Base-by-base conservation (phyloP, 2,329 filamentous ascomycete species). In the Fusarium incarnatum region DNA sequence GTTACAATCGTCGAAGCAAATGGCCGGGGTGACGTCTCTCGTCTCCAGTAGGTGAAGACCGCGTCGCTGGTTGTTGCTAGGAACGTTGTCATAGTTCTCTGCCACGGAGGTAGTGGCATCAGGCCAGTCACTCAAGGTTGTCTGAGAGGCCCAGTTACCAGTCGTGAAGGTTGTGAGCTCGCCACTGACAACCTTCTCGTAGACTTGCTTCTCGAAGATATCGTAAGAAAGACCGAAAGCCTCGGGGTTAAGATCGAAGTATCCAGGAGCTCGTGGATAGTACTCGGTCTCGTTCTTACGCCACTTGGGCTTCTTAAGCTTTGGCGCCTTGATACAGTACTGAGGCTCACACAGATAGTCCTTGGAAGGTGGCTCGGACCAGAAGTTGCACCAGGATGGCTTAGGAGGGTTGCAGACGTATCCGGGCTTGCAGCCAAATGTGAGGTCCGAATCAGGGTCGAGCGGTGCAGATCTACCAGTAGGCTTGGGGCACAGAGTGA, bases 211-310 rank as follows among this genome's bases (percentile, higher is more conserved):
- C 22, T 83, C 82, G 64, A 91, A 92, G 20, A 92, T 89, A 44
- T 85, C 86, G 62, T 87, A 90, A 52, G 83, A 86, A 18, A 92
- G 80, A 7, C 89, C 90, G 61, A 92, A 93, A 0, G 83, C 83
- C 2, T 81, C 77, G 0, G 91, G 81, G 58, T 89, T 82, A n/a
- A 92, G 82, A 62, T 92, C 85, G 79, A 89, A 92, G 75, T 91
- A 92, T 6, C 85, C 87, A 15, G 69, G 67, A 6, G 73, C 69
- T 2, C 85, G 82, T 3, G 85, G 85, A 67, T 85, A 89, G 73
- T 86, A 88, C 18, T 79, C 68, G 0, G 85, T 87, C 45, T 81
- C 60, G 58, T 83, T 82, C 2, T 76, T 70, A 0, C 77, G 71
- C 87, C 87, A 89, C 1, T 72, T 73, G 1, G 82, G 76, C 2